Percentiles rank a stretch among this genome's conserved stretches.
These are phyloP conservation scores for Camelina neglecta DNA, from an alignment of 345 rosid species.

Conservation along the genomic window DNA sequence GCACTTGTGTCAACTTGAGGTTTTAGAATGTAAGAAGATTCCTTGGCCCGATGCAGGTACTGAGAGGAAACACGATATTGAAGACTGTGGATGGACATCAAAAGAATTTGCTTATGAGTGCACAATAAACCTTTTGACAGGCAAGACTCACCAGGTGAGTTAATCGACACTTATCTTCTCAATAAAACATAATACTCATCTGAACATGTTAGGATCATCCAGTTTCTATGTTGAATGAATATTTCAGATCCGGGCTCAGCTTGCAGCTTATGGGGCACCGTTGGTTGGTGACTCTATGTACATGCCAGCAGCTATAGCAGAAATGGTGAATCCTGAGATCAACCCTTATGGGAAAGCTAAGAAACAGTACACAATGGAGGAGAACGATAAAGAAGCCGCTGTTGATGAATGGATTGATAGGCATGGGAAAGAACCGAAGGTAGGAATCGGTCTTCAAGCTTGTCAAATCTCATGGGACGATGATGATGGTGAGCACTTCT, in stretches of 20 bases:
- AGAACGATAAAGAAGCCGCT: conserved; percentile 56
- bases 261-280: conserved; percentile 89
- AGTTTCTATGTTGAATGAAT: conserved; percentile 13
- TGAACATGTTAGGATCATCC: neutral
- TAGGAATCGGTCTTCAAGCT: conserved; percentile 91
- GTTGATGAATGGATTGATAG: conserved; percentile 63
- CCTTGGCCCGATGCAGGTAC: conserved; percentile 71
- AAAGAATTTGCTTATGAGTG: conserved; percentile 79
- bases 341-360: conserved; percentile 73
- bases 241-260: conserved; percentile 81
- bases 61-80: conserved; percentile 59
- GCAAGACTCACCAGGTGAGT: conserved; percentile 91
- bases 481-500: conserved; percentile 62
- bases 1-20: conserved; percentile 87
- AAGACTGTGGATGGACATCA: conserved; percentile 69
- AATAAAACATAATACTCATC: conserved; percentile 1
- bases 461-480: conserved; percentile 91
- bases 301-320: conserved; percentile 86
- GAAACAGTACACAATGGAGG: conserved; percentile 44
- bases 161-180: conserved; percentile 14
- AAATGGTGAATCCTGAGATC: conserved; percentile 58
- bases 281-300: conserved; percentile 91
- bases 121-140: conserved; percentile 88
- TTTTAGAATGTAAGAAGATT: conserved; percentile 77
- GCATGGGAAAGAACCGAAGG: conserved; percentile 80